A percentile compares a stretch with the other conserved stretches of the same genome.
These are phyloP conservation scores for Plenodomus tracheiphilus DNA, from an alignment of 2,329 filamentous ascomycete species.

Conservation along the genomic window DNA sequence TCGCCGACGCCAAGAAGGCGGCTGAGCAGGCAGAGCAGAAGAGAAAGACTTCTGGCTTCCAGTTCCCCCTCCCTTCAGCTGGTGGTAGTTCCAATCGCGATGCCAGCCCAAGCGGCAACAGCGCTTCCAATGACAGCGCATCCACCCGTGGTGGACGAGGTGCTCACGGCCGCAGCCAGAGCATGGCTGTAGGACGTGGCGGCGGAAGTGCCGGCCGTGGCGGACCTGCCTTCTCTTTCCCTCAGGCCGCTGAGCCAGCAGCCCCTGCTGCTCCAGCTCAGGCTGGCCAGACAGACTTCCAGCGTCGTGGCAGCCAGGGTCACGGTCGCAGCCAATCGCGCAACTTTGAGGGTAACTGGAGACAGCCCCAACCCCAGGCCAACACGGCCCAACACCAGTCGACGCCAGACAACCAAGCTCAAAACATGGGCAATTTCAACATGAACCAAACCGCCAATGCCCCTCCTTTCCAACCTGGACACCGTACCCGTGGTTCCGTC, in stretches of 20 bases:
- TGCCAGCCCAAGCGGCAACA: conserved; percentile 58
- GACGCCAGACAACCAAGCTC: conserved; percentile 50
- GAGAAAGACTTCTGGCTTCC: conserved; percentile 88
- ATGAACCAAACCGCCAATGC: conserved; percentile 72
- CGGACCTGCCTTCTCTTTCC: conserved; percentile 74
- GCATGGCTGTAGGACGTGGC: conserved; percentile 77
- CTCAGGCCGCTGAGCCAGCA: conserved; percentile 53
- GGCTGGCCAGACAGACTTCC: conserved; percentile 63
- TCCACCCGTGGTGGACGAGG: conserved; percentile 52
- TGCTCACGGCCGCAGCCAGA: conserved; percentile 78
- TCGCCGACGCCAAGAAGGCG: conserved; percentile 96
- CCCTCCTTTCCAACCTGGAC: conserved; percentile 85
- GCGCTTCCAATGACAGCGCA: conserved; percentile 31
- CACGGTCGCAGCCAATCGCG: conserved; percentile 83
- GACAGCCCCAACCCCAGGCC: conserved; percentile 74
- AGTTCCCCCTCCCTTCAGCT: conserved; percentile 81
- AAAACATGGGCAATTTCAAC: conserved; percentile 64
- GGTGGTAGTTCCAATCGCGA: conserved; percentile 60
- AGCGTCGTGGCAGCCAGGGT: conserved; percentile 74
- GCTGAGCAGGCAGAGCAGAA: conserved; percentile 97
- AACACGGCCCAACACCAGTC: conserved; percentile 51
- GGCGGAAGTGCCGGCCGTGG: conserved; percentile 64
- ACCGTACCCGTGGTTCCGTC: conserved; percentile 82
- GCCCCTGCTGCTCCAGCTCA: conserved; percentile 45
- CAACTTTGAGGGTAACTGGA: conserved; percentile 98